A percentile compares a stretch with the other conserved stretches of the same genome.
These are phyloP conservation scores for Pugionium dolabratum DNA, from an alignment of 345 rosid genomes.

Conservation along the genomic window DNA sequence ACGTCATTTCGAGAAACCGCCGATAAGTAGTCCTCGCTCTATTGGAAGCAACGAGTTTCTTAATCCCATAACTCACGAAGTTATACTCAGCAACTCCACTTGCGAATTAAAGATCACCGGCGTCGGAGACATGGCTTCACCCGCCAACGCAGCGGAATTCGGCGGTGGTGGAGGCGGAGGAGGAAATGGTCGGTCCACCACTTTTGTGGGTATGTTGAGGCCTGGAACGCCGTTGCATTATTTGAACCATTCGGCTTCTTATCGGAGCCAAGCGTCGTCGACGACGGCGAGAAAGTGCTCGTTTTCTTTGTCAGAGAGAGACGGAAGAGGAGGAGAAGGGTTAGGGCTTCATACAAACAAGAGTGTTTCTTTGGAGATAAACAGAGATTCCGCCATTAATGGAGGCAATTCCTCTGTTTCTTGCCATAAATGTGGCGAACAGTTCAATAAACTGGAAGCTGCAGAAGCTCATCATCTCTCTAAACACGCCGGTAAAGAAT, in stretches of 20 bases:
- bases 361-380: constrained; percentile 57
- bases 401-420: constrained; percentile 55
- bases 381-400: constrained; percentile 48
- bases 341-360: constrained; percentile 50
- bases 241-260: constrained; percentile 56
- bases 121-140: constrained; percentile 60
- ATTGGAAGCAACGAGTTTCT: constrained; percentile 98
- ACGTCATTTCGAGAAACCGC: constrained; percentile 83
- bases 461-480: constrained; percentile 98
- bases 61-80: constrained; percentile 96
- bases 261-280: constrained; percentile 49
- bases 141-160: constrained; percentile 36
- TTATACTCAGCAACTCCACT: constrained; percentile 80
- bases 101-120: constrained; percentile 97
- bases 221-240: constrained; percentile 97
- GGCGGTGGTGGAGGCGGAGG: constrained; percentile 28
- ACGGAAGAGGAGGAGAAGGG: constrained; percentile 52
- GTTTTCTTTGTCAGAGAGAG: constrained; percentile 51
- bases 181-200: constrained; percentile 48
- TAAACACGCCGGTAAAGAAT: constrained; percentile 81
- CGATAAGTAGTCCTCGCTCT: constrained; percentile 96
- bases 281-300: constrained; percentile 63
- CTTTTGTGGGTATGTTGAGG: constrained; percentile 75
- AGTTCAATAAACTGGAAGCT: constrained; percentile 85
- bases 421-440: constrained; percentile 98